These are phyloP conservation scores for Crithidia thermophila DNA, from an alignment of 208 protist species.

Conservation along the genomic window DNA sequence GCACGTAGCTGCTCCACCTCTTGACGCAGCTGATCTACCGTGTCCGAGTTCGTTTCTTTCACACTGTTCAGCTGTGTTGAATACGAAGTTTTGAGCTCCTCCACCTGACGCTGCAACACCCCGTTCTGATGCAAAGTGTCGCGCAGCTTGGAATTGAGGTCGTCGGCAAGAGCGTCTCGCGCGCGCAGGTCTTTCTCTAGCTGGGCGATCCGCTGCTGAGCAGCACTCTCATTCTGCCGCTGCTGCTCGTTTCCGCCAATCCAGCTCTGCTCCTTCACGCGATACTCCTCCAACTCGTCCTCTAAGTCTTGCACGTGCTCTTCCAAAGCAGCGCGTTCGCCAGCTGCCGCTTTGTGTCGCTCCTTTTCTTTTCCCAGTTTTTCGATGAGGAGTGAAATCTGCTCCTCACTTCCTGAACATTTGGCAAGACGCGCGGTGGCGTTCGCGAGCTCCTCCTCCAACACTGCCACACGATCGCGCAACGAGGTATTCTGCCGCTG, in stretches of 20 bases:
- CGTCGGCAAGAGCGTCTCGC: constrained; percentile 22
- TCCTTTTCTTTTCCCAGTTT: constrained; percentile 61
- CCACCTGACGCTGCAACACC: constrained; percentile 32
- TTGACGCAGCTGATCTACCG: constrained; percentile 34
- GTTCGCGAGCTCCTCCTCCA: constrained; percentile 37
- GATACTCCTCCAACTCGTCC: constrained; percentile 44
- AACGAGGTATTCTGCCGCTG: constrained; percentile 38
- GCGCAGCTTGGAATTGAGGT: constrained; percentile 37
- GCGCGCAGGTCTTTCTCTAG: constrained; percentile 31
- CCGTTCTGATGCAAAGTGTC: constrained; percentile 26
- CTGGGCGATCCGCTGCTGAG: constrained; percentile 41
- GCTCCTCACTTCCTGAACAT: constrained; percentile 23
- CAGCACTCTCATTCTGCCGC: constrained; percentile 23
- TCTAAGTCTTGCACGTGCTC: constrained; percentile 47
- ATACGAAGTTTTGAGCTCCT: constrained; percentile 34
- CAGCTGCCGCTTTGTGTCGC: constrained; percentile 31
- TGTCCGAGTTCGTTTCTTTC: constrained; percentile 33
- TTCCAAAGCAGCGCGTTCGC: constrained; percentile 39
- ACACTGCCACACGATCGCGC: constrained; percentile 13
- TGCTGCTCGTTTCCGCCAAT: constrained; percentile 17
- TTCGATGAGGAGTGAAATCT: constrained; percentile 58
- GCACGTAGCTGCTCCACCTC: constrained; percentile 57
- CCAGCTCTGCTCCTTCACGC: constrained; percentile 40
- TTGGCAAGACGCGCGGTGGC: constrained; percentile 23
- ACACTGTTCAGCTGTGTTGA: constrained; percentile 32